Percentiles rank a stretch among this genome's conserved stretches.
Evolutionary conservation across 345 rosid species (phyloP).

Genomic region (Angophora floribunda): DNA sequence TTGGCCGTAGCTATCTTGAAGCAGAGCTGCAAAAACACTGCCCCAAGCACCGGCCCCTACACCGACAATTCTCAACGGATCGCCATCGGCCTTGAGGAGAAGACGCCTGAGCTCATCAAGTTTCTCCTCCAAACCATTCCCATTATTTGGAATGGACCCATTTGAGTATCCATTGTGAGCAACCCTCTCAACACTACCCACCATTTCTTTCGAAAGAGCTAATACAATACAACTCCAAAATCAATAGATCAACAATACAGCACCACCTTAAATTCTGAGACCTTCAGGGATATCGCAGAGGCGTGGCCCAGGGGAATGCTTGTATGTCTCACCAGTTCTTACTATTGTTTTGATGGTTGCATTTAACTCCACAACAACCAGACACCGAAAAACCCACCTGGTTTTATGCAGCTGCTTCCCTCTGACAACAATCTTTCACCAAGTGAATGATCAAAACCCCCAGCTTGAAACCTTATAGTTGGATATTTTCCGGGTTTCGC

Average conservation of each 20-base stretch:
- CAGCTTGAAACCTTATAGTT: neutral
- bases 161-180: conserved; percentile 13
- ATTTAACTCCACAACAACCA: neutral
- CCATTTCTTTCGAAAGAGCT: conserved; percentile 30
- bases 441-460: neutral
- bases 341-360: neutral
- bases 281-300: neutral
- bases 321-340: neutral
- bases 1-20: conserved; percentile 66
- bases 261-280: neutral
- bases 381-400: neutral
- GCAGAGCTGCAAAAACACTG: conserved; percentile 67
- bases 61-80: conserved; percentile 67
- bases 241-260: neutral
- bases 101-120: conserved; percentile 50
- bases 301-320: neutral
- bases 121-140: conserved; percentile 53
- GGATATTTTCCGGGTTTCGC: conserved; percentile 3
- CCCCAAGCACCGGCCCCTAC: conserved; percentile 94
- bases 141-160: conserved; percentile 30
- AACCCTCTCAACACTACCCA: conserved; percentile 32
- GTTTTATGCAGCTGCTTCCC: neutral
- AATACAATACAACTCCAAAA: neutral
- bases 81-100: conserved; percentile 48
- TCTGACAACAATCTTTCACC: neutral